Percentiles rank a stretch among this genome's conserved stretches.
phyloP scores from a whole-genome alignment of 768 basidiomycete genomes.

The Dentipellis fragilis region DNA sequence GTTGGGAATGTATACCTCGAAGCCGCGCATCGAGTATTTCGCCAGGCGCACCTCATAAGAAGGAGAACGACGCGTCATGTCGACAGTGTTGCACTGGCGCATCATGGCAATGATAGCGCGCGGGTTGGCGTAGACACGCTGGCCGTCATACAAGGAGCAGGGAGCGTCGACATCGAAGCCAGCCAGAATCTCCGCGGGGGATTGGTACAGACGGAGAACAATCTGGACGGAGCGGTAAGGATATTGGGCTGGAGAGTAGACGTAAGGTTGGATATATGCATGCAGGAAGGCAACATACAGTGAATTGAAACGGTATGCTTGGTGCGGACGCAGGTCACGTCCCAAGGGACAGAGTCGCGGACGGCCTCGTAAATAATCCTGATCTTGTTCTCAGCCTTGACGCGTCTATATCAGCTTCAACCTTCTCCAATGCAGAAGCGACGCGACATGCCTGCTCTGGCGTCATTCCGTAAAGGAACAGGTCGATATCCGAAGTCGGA shows the following conservation, averaged over 20 bases:
- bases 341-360: constrained; percentile 57
- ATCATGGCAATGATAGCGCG: constrained; percentile 52
- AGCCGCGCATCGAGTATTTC: constrained; percentile 45
- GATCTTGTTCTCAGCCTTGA: constrained; percentile 48
- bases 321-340: constrained; percentile 55
- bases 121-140: constrained; percentile 51
- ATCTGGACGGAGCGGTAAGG: constrained; percentile 61
- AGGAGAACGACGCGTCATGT: constrained; percentile 52
- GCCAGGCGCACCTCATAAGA: constrained; percentile 55
- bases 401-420: constrained; percentile 7
- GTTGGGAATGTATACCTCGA: constrained; percentile 47
- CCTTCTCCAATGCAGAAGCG: no score
- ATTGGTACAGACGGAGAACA: constrained; percentile 50
- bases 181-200: constrained; percentile 55
- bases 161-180: constrained; percentile 62
- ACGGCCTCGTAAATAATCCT: constrained; percentile 51
- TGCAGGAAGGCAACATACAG: constrained; percentile 25
- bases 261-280: neutral
- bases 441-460: constrained; percentile 33
- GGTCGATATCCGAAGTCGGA: constrained; percentile 53
- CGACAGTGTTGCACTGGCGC: constrained; percentile 56
- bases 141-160: constrained; percentile 45
- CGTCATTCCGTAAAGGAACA: constrained; percentile 53
- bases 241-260: constrained; percentile 39
- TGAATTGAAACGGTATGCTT: constrained; percentile 60